Conservation (phyloP, 192 early-diverging fungal genomes). For the Diversispora eburnea region DNA sequence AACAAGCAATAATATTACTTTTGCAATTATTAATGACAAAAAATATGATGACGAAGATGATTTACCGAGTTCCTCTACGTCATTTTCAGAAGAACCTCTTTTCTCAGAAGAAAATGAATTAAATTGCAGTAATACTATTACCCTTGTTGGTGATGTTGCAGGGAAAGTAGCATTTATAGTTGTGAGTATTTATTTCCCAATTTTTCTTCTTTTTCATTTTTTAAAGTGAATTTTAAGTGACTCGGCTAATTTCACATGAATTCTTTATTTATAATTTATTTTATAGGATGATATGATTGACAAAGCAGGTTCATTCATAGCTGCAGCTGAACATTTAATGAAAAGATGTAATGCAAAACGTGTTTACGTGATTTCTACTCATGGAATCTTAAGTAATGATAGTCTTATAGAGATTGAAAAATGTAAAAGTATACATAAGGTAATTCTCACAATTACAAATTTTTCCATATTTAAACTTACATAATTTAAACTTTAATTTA, state of each 20-base stretch:
- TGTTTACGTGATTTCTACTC: conserved; percentile 91
- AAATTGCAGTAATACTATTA: conserved; percentile 56
- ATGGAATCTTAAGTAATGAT: conserved; percentile 89
- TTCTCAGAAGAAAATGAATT: conserved; percentile 34
- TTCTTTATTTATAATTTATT: background rate
- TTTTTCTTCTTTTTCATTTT: background rate
- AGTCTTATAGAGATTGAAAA: conserved; percentile 81
- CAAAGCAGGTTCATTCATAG: conserved; percentile 82
- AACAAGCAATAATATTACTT: background rate
- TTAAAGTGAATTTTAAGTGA: background rate
- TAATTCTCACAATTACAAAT: conserved; percentile 25
- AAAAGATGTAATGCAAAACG: conserved; percentile 71
- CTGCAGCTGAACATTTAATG: conserved; percentile 87
- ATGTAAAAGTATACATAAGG: conserved; percentile 71
- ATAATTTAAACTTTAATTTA: background rate
- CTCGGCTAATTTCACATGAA: background rate
- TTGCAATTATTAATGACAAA: background rate
- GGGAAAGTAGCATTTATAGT: conserved; percentile 84
- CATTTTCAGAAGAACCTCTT: conserved; percentile 47
- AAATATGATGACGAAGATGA: conserved; percentile 44
- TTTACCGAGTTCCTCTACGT: conserved; percentile 40
- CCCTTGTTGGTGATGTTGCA: conserved; percentile 90
- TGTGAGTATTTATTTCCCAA: conserved; percentile 34
- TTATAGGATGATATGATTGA: conserved; percentile 92
- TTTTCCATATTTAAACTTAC: background rate